Conservation (phyloP, 2,329 filamentous ascomycete genomes). For the Uncinocarpus reesii region DNA sequence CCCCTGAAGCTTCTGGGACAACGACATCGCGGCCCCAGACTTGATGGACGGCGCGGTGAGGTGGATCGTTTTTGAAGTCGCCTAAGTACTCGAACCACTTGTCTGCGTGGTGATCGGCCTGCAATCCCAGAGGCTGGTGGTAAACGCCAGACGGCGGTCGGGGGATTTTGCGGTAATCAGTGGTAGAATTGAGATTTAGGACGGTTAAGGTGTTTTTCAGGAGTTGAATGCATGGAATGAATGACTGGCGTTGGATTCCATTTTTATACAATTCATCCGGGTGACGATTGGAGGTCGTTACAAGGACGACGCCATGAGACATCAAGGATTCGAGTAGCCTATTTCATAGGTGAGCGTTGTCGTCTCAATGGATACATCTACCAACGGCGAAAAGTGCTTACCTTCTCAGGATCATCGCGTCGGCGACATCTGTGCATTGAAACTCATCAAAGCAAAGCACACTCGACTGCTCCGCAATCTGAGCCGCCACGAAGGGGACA, state of each 20-base stretch:
- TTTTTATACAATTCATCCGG: slow-evolving; percentile 96
- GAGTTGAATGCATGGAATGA: slow-evolving; percentile 88
- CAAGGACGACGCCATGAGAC: slow-evolving; percentile 90
- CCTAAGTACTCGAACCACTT: slow-evolving; percentile 96
- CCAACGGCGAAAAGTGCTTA: slow-evolving; percentile 24
- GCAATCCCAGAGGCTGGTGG: slow-evolving; percentile 71
- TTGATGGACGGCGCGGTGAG: slow-evolving; percentile 65
- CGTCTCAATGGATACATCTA: not conserved
- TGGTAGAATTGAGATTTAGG: slow-evolving; percentile 88
- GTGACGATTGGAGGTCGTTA: slow-evolving; percentile 95
- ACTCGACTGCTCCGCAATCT: slow-evolving; percentile 73
- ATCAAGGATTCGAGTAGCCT: slow-evolving; percentile 79
- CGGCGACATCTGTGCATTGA: slow-evolving; percentile 94
- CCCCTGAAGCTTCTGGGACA: slow-evolving; percentile 78
- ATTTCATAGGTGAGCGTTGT: not conserved
- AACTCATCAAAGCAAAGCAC: slow-evolving; percentile 98
- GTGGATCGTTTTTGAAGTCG: slow-evolving; percentile 63
- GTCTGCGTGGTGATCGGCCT: slow-evolving; percentile 69
- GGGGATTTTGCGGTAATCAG: slow-evolving; percentile 95
- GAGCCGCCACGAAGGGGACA: slow-evolving; percentile 85
- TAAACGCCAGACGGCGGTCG: slow-evolving; percentile 89
- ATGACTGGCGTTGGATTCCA: slow-evolving; percentile 89
- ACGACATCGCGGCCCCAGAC: slow-evolving; percentile 90
- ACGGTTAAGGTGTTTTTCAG: slow-evolving; percentile 75
- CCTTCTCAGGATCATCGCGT: slow-evolving; percentile 92